Conservation (phyloP, 2,329 filamentous ascomycete species). For the Mycocentrospora acerina region DNA sequence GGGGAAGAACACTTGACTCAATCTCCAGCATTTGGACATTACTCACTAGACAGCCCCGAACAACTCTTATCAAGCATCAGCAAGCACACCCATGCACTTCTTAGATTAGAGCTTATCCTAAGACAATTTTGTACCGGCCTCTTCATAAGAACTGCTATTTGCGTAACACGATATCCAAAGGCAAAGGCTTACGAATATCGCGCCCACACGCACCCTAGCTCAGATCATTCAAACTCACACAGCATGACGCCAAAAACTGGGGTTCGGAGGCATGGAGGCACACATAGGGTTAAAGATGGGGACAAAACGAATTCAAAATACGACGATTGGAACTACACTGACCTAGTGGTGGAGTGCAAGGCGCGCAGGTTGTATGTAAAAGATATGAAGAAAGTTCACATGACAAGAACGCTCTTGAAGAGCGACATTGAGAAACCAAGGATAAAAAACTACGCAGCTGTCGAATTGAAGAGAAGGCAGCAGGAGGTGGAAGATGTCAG, state of each 20-base stretch:
- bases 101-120: too few relatives aligned
- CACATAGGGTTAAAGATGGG: constrained; percentile 29
- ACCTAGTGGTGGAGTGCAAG: constrained; percentile 20
- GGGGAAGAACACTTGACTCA: too few relatives aligned
- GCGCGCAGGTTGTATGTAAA: constrained; percentile 27
- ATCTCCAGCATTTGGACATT: too few relatives aligned
- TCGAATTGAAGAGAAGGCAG: constrained; percentile 11
- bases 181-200: constrained; percentile 13
- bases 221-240: not conserved
- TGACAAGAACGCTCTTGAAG: constrained; percentile 24
- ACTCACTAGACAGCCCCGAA: too few relatives aligned
- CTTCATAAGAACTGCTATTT: not conserved
- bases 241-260: constrained; percentile 15
- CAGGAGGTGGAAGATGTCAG: constrained; percentile 5
- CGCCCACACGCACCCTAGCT: not conserved
- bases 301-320: constrained; percentile 32
- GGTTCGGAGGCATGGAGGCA: constrained; percentile 30
- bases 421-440: constrained; percentile 13
- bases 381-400: constrained; percentile 33
- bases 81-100: too few relatives aligned
- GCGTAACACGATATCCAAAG: constrained; percentile 17
- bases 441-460: constrained; percentile 9
- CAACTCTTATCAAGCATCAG: too few relatives aligned
- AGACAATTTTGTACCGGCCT: too few relatives aligned
- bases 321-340: constrained; percentile 26